Base-by-base conservation (phyloP, 2,329 filamentous ascomycete genomes). In the Coniochaeta ligniaria region DNA sequence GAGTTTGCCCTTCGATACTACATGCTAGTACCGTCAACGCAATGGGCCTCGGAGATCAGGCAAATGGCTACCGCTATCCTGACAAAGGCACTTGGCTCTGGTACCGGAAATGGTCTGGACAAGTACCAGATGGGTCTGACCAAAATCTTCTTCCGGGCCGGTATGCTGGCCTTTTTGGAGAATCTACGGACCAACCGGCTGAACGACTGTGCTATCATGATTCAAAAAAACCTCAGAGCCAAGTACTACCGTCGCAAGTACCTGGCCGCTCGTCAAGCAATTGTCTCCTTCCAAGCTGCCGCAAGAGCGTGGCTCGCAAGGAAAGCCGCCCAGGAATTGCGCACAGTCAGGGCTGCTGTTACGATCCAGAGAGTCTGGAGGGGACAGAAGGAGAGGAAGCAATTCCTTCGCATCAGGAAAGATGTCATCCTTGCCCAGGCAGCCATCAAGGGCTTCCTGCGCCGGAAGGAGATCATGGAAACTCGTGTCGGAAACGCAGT, bases 91-190 rank as follows among this genome's bases (percentile, higher is more conserved):
- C 82, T 99, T 33, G 94, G 91, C 60, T 87, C 90, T 63, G 87
- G 86, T 66, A 91, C 83, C 50, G 86, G 85, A 62, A 85, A 89
- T 67, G 89, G 88, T 56, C 77, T 88, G 59, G 95, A 98, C 78
- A 99, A 96, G 76, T 99, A 98, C 72, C 95, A 99, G 77, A 85
- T 99, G 65, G 95, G 95, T 77, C 81, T 98, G 66, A 98, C 94
- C 59, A 99, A 99, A 80, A 97, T 99, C 72, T 99, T 99, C 80
- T 99, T 99, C 86, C 90, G 95, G 63, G 95, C 95, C 60, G 95
- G 95, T 75, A 99, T 99, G 95, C 87, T 99, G 68, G 95, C 95
- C 7, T 97, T 97, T 78, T 80, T 99, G 58, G 95, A 99, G 77
- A 97, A 97, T 67, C 82, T 97, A 65, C 87, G 95, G 62, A 97